Evolutionary conservation across 441 rosid species (phyloP).

Genomic region (Pelargonium citronellum): DNA sequence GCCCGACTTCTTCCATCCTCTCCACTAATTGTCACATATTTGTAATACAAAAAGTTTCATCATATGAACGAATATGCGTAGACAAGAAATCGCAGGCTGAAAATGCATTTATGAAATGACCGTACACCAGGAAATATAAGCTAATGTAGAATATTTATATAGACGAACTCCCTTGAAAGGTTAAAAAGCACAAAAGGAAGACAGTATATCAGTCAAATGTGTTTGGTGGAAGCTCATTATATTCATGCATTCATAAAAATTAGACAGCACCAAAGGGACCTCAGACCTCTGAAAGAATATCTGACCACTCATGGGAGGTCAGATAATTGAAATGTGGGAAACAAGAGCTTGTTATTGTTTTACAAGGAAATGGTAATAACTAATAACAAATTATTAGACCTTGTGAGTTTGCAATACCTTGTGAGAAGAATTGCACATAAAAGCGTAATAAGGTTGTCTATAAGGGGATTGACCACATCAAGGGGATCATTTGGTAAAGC

Average conservation of each 20-base stretch:
- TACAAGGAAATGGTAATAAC: constrained; percentile 11
- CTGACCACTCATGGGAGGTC: background rate
- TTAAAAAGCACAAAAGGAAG: constrained; percentile 1
- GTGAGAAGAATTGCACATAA: constrained; percentile 96
- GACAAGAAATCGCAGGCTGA: background rate
- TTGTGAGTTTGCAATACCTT: constrained; percentile 49
- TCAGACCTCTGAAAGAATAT: constrained; percentile 7
- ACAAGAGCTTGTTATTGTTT: constrained; percentile 14
- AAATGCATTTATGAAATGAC: background rate
- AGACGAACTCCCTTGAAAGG: background rate
- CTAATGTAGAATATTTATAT: background rate
- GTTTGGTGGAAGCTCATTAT: constrained; percentile 1
- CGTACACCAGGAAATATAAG: background rate
- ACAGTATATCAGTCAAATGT: background rate
- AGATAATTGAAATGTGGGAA: background rate
- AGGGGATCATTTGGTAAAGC: constrained; percentile 87
- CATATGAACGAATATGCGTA: constrained; percentile 7
- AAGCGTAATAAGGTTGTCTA: constrained; percentile 90
- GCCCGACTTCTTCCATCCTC: constrained; percentile 99
- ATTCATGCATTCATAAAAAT: background rate
- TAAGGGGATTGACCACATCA: constrained; percentile 82
- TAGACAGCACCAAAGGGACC: constrained; percentile 2
- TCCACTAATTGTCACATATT: constrained; percentile 58
- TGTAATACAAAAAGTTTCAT: constrained; percentile 18
- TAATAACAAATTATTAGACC: constrained; percentile 13